Percentiles rank a stretch among this genome's conserved stretches.
phyloP scores from a whole-genome alignment of 305 asterid species.

The Andrographis paniculata region DNA sequence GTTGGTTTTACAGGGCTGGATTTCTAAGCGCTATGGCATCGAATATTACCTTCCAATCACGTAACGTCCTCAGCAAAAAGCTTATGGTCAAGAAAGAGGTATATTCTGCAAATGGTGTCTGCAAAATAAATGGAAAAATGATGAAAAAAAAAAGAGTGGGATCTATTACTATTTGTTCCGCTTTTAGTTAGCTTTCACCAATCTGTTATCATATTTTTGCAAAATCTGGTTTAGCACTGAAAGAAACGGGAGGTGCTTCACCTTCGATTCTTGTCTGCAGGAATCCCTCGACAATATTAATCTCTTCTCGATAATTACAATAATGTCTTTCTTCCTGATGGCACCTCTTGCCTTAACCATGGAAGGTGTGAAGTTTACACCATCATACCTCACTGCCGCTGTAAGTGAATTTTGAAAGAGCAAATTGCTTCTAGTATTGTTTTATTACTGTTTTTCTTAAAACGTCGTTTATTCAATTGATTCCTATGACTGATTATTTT shows the following conservation, averaged over 20 bases:
- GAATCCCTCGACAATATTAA: slow-evolving; percentile 90
- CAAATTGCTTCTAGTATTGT: slow-evolving; percentile 8
- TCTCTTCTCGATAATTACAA: slow-evolving; percentile 85
- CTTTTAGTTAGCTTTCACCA: background rate
- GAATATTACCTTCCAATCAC: slow-evolving; percentile 84
- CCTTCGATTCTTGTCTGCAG: slow-evolving; percentile 34
- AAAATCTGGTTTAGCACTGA: slow-evolving; percentile 5
- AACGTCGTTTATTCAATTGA: background rate
- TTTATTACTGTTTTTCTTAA: slow-evolving; percentile 9
- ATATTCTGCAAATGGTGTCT: too few relatives aligned
- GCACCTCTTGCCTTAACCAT: slow-evolving; percentile 62
- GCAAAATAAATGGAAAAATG: too few relatives aligned
- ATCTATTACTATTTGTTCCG: slow-evolving; percentile 1
- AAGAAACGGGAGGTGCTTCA: slow-evolving; percentile 4
- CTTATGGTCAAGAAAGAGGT: slow-evolving; percentile 98
- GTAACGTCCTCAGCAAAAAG: slow-evolving; percentile 95
- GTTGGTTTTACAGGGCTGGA: slow-evolving; percentile 57
- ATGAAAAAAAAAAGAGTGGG: too few relatives aligned
- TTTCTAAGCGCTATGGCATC: slow-evolving; percentile 99
- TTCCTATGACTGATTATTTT: slow-evolving; percentile 6
- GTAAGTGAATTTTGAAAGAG: slow-evolving; percentile 39
- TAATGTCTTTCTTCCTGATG: slow-evolving; percentile 88
- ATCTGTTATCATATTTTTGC: slow-evolving; percentile 5
- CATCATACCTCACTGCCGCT: slow-evolving; percentile 63
- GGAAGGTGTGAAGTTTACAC: slow-evolving; percentile 95